phyloP scores from a whole-genome alignment of 441 rosid species.

The Dalechampia spathulata region DNA sequence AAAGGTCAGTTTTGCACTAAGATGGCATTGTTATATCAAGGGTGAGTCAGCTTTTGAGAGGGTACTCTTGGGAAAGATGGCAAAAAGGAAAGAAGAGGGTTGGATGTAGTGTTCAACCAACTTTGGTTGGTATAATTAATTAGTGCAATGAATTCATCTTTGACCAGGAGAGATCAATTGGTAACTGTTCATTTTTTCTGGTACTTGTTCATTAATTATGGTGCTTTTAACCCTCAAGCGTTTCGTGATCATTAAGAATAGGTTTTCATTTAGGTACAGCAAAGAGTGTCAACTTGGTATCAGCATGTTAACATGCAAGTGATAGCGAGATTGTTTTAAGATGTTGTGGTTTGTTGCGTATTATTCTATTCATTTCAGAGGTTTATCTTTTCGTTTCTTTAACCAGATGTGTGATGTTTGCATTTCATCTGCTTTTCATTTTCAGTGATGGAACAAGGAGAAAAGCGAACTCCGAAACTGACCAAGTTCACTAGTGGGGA shows the following conservation, averaged over 20 bases:
- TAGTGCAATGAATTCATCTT: not conserved
- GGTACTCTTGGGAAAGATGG: not conserved
- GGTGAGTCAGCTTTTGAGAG: no score
- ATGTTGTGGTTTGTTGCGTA: no score
- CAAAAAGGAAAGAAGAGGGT: not conserved
- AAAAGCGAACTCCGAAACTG: constrained; percentile 39
- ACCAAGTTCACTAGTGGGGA: constrained; percentile 73
- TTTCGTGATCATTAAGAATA: no score
- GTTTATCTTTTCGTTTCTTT: not conserved
- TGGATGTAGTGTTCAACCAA: no score
- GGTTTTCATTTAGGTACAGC: no score
- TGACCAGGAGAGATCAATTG: not conserved
- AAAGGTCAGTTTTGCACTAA: no score
- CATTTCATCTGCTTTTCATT: constrained; percentile 9
- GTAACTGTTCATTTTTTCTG: not conserved
- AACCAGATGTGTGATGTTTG: not conserved
- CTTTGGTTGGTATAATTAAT: no score
- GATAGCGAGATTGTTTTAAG: no score
- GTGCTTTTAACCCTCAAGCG: not conserved
- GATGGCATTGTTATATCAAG: no score
- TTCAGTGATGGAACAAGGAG: constrained; percentile 35
- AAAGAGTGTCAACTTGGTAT: no score
- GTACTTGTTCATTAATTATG: not conserved
- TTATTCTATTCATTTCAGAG: no score
- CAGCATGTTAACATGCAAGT: no score